These are phyloP conservation scores for Xerocomus amazonicus DNA, from an alignment of 1,284 basidiomycete genomes.

Conservation along the genomic window DNA sequence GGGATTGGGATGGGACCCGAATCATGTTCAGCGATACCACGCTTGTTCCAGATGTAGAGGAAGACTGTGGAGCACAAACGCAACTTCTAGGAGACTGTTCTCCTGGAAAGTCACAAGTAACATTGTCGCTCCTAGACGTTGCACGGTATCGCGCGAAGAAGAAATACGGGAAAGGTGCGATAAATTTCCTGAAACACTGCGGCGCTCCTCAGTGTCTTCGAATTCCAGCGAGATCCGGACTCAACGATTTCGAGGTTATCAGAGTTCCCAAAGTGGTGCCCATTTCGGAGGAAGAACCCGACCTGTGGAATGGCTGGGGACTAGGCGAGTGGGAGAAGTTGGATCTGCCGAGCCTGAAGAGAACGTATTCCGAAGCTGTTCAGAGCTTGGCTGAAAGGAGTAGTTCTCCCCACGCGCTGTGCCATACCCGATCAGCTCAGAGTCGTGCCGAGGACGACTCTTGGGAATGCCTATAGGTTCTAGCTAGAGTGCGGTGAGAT, in stretches of 20 bases:
- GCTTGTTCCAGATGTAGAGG: not conserved
- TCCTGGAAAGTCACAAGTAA: not conserved
- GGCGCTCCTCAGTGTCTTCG: not conserved
- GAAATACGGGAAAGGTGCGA: conserved; percentile 14
- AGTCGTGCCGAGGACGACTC: conserved; percentile 12
- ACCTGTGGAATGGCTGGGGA: conserved; percentile 8
- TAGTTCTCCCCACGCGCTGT: not conserved
- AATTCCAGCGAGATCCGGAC: conserved; percentile 9
- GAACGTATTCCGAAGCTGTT: conserved; percentile 26
- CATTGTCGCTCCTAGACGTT: conserved; percentile 21
- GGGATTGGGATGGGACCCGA: conserved; percentile 26
- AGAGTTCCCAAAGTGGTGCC: conserved; percentile 20
- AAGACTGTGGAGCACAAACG: not conserved
- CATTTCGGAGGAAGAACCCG: conserved; percentile 7
- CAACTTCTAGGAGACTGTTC: not conserved
- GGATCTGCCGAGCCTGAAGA: conserved; percentile 11
- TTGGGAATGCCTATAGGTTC: conserved; percentile 20
- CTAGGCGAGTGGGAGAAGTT: conserved; percentile 25
- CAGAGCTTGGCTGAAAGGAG: conserved; percentile 5
- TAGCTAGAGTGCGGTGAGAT: not conserved
- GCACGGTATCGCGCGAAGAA: conserved; percentile 5
- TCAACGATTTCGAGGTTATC: conserved; percentile 24
- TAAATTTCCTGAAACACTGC: not conserved
- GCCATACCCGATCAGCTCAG: not conserved
- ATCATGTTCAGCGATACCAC: conserved; percentile 4